These are phyloP conservation scores for Chalaropsis ovoidea DNA, from an alignment of 2,329 filamentous ascomycete species.

Conservation along the genomic window DNA sequence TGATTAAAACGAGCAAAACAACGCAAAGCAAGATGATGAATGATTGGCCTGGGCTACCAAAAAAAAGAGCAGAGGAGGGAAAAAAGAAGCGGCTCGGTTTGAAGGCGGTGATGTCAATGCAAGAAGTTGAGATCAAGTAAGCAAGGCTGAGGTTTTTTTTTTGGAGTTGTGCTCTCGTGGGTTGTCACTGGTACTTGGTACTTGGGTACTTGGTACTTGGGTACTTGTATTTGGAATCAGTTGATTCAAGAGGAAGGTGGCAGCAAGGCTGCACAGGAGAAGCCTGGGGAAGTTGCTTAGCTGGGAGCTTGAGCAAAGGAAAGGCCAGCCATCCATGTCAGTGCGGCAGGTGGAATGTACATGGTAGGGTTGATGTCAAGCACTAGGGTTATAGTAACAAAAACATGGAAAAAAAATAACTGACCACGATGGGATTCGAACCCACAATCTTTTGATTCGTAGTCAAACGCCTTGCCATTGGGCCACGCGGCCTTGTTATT, in stretches of 20 bases:
- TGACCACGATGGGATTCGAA: constrained; percentile 21
- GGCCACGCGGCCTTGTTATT: constrained; percentile 20
- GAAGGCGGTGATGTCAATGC: constrained; percentile 1
- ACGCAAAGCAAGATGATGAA: not conserved
- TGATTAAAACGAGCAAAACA: constrained; percentile 7
- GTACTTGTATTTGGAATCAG: not conserved
- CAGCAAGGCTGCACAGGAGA: constrained; percentile 1
- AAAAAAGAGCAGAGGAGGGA: no score
- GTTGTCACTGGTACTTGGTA: not conserved
- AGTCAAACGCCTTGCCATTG: constrained; percentile 24
- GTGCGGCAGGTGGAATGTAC: not conserved
- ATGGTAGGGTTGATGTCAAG: not conserved
- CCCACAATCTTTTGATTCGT: constrained; percentile 25
- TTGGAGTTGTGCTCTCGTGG: not conserved
- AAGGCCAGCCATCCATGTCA: not conserved
- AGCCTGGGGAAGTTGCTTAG: not conserved
- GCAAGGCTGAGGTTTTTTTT: not conserved
- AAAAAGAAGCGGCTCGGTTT: not conserved
- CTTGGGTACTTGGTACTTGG: no score
- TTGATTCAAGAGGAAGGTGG: not conserved
- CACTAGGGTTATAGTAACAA: not conserved
- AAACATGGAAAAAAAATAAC: not conserved
- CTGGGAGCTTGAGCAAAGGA: not conserved
- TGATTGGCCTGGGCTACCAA: not conserved
- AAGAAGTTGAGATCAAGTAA: constrained; percentile 1